Percentiles rank a stretch among this genome's conserved stretches.
Evolutionary conservation across 768 basidiomycete species (phyloP).

Genomic region (Boletus rubropictus): DNA sequence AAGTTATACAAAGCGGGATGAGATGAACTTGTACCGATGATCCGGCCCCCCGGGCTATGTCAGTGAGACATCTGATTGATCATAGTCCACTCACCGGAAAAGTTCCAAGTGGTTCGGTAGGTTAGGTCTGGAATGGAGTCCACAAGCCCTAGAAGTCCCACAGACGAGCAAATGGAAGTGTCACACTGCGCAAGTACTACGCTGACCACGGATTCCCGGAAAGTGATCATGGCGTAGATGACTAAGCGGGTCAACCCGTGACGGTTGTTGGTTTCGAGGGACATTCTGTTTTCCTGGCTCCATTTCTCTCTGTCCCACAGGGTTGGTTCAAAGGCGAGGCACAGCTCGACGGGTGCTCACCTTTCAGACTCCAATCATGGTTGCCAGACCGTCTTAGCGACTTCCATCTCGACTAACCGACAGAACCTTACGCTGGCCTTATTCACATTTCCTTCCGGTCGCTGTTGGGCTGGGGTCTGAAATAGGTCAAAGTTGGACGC

Average conservation of each 20-base stretch:
- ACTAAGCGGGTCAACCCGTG: constrained; percentile 18
- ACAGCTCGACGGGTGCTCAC: neutral
- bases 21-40: constrained; percentile 6
- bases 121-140: constrained; percentile 14
- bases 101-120: neutral
- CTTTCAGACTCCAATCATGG: neutral
- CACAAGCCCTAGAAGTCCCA: constrained; percentile 2
- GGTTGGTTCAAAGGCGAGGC: neutral
- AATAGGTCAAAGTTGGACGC: constrained; percentile 5
- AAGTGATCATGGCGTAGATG: constrained; percentile 12
- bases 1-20: constrained; percentile 1
- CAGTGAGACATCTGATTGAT: neutral
- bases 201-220: constrained; percentile 6
- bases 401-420: constrained; percentile 9
- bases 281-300: neutral
- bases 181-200: neutral
- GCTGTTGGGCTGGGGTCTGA: neutral
- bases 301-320: neutral
- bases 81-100: neutral
- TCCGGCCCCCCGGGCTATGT: constrained; percentile 16
- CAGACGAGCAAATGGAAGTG: neutral
- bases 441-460: neutral
- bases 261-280: constrained; percentile 1
- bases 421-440: constrained; percentile 1
- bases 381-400: neutral